Evolutionary conservation across 495 filamentous ascomycete genomes (phyloP), one percentile per base, ranked within the genome.

Genomic region (Xylaria castorea): DNA sequence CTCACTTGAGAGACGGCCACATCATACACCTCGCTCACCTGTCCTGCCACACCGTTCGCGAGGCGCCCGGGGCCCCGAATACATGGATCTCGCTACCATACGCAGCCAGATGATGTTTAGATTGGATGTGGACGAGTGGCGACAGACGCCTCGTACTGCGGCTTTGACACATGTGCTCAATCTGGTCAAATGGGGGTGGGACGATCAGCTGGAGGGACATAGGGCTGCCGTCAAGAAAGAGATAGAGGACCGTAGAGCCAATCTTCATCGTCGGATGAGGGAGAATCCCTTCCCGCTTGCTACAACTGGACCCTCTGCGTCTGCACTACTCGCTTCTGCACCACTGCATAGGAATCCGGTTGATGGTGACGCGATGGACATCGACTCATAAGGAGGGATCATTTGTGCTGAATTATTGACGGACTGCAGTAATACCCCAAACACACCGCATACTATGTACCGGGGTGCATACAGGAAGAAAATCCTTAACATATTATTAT

Each of bases 171-270:
- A 72, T 25, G 63, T 72, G 63, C 63, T 72, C 20, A 72, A 72
- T 40, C n/a, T 72, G 51, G 42, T 72, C 22, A 72, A 72, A 32
- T 72, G 70, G 70, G 70, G 70, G n/a, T 72, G 70, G 70, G 70
- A 72, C n/a, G 70, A 72, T 1, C 70, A 72, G 51, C 27, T 72
- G 0, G 63, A 67, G 16, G 63, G 63, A 18, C 70, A 72, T 25
- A 58, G 63, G 16, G 27, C 14, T 4, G 63, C 62, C n/a, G 70
- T 72, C 27, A 58, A 51, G 34, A 72, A 61, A 42, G 63, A 72
- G 51, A 72, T 67, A 48, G 62, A 66, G n/a, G 63, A 67, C 1
- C 40, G 36, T 3, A 66, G 70, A 44, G 62, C 63, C 16, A 50
- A 61, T 6, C 70, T 72, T 8, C 50, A 67, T 20, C 53, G 53